Base-by-base conservation (phyloP, 768 basidiomycete genomes). In the Krasilnikovozyma curviuscula region DNA sequence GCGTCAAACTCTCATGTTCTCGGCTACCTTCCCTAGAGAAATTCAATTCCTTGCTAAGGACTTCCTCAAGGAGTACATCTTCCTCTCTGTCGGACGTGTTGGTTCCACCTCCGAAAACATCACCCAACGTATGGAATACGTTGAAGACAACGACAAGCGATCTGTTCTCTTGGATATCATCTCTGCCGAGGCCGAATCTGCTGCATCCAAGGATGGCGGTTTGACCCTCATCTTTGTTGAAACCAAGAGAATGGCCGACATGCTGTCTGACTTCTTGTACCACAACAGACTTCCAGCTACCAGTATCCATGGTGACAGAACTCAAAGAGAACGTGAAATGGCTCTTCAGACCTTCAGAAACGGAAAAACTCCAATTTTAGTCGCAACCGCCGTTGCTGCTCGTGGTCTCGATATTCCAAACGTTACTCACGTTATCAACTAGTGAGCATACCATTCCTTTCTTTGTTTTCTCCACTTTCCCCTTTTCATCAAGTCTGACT, bases 21-120 rank as follows among this genome's bases (percentile, higher is more conserved):
- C 82, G 53, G 93, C 93, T 38, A 97, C 93, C 35, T 98, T 98
- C 78, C 93, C 93, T 41, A 79, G 89, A 37, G 93, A 98, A 66
- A 98, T 98, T 57, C 93, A 98, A 50, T 49, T 57, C 39, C 45
- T 51, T 52, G 86, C 86, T 33, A 78, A 80, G 61, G 88, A 91
- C 67, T 91, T 93, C 70, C 70, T 93, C 62, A 93, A 91, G 69
- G 93, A 98, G 61, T 97, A 98, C 69, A 77, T 98, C 63, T 98
- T 97, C 78, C 75, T 98, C 37, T 88, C 84, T 46, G 93, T 98
- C 52, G 93, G 93, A 16, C 85, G 93, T 61, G 93, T 98, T 49
- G 93, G 93, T 46, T 86, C 83, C 46, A 98, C 93, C 10, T 93
- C 86, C 29, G 93, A 98, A 72, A 98, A 98, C 69, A 98, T 98